These are phyloP conservation scores for Crepidotus variabilis DNA, from an alignment of 768 basidiomycete genomes.

Conservation along the genomic window DNA sequence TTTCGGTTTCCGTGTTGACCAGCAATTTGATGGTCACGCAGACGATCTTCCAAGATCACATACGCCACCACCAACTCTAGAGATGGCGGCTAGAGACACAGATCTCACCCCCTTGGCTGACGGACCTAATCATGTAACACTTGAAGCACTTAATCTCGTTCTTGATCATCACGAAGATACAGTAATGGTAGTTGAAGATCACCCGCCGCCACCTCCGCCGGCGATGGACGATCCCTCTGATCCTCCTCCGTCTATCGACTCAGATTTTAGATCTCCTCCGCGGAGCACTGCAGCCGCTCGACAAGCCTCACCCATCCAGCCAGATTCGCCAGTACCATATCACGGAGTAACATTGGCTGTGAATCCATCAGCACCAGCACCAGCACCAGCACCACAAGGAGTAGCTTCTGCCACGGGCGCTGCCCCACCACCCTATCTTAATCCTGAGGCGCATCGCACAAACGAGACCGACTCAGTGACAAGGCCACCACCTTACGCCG, in stretches of 20 bases:
- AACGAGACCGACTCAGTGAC: slow-evolving; percentile 50
- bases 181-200: slow-evolving; percentile 28
- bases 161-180: slow-evolving; percentile 47
- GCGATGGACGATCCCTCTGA: slow-evolving; percentile 86
- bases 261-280: slow-evolving; percentile 59
- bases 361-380: slow-evolving; percentile 23
- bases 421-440: slow-evolving; percentile 79
- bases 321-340: slow-evolving; percentile 25
- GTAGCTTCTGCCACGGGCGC: slow-evolving; percentile 42
- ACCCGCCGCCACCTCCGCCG: slow-evolving; percentile 68
- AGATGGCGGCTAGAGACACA: slow-evolving; percentile 69
- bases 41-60: slow-evolving; percentile 59
- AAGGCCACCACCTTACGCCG: slow-evolving; percentile 62
- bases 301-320: slow-evolving; percentile 30
- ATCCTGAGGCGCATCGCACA: slow-evolving; percentile 37
- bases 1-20: slow-evolving; percentile 67
- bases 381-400: slow-evolving; percentile 29
- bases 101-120: slow-evolving; percentile 66
- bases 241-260: slow-evolving; percentile 86
- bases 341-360: slow-evolving; percentile 12
- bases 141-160: slow-evolving; percentile 56
- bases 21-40: slow-evolving; percentile 81
- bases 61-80: slow-evolving; percentile 75
- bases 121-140: slow-evolving; percentile 44
- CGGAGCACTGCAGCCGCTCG: slow-evolving; percentile 26